Conservation (phyloP, 805 yeast species). For the Wickerhamiella slavikovae region DNA sequence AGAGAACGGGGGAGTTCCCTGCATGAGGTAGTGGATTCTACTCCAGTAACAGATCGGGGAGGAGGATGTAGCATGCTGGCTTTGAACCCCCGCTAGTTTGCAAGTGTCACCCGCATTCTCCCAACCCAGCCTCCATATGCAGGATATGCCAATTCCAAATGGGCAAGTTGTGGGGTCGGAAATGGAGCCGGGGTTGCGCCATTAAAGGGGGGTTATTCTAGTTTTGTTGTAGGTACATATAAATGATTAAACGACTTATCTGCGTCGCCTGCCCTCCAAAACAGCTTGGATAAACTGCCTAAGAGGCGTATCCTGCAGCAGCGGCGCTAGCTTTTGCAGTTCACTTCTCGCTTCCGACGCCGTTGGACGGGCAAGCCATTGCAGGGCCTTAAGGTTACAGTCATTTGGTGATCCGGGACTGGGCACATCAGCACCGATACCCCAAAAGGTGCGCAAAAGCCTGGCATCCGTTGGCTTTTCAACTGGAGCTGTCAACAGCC, state of each 20-base stretch:
- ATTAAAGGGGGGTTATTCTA: too few species aligned
- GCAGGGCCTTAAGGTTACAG: not conserved
- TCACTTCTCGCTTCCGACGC: not conserved
- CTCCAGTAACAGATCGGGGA: not conserved
- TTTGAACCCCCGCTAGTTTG: not conserved
- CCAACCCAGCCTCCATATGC: too few species aligned
- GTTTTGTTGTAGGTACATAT: too few species aligned
- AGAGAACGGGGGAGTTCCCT: not conserved
- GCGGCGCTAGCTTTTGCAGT: not conserved
- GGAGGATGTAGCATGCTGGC: slow-evolving; percentile 1
- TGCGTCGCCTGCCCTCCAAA: not conserved
- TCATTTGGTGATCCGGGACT: not conserved
- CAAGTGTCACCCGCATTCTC: too few species aligned
- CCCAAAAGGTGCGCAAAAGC: not conserved
- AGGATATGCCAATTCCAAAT: too few species aligned
- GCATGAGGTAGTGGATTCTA: not conserved
- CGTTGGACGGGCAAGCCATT: not conserved
- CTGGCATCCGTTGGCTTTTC: not conserved
- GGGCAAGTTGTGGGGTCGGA: too few species aligned
- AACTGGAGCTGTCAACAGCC: not conserved
- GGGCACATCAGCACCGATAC: not conserved
- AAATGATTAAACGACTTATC: too few species aligned
- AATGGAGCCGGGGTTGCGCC: too few species aligned
- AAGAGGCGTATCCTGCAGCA: not conserved
- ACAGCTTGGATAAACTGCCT: not conserved